phyloP scores from a whole-genome alignment of 768 basidiomycete genomes.

The Collybia nuda region DNA sequence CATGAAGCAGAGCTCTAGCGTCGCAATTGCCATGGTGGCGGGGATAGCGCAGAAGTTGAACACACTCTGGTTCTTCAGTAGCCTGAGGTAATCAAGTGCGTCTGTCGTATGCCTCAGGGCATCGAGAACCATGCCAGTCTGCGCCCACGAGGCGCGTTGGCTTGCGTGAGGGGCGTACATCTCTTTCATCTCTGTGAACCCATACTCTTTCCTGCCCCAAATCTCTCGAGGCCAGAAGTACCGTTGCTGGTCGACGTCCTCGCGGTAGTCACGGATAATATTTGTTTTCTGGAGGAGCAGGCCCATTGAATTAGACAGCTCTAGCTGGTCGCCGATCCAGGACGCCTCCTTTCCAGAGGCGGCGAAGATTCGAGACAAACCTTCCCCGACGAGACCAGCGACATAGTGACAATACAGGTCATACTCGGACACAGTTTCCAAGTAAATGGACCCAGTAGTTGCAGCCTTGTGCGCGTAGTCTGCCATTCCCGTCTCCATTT shows the following conservation, averaged over 20 bases:
- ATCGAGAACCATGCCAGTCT: slow-evolving; percentile 88
- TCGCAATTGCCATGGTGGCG: slow-evolving; percentile 94
- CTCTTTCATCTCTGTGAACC: slow-evolving; percentile 71
- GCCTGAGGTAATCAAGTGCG: slow-evolving; percentile 83
- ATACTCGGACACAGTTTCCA: slow-evolving; percentile 81
- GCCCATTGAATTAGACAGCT: slow-evolving; percentile 93
- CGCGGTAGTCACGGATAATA: slow-evolving; percentile 93
- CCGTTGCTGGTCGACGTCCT: slow-evolving; percentile 82
- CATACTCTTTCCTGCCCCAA: slow-evolving; percentile 66
- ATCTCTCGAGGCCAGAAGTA: slow-evolving; percentile 97
- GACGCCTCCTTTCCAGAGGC: slow-evolving; percentile 80
- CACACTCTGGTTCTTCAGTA: slow-evolving; percentile 87
- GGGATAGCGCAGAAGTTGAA: slow-evolving; percentile 98
- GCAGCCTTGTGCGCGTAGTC: slow-evolving; percentile 88
- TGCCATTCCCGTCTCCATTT: slow-evolving; percentile 96
- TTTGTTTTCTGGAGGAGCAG: slow-evolving; percentile 96
- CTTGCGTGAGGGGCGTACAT: slow-evolving; percentile 57
- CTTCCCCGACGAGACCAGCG: slow-evolving; percentile 96
- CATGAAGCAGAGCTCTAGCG: slow-evolving; percentile 90
- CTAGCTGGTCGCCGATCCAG: slow-evolving; percentile 77
- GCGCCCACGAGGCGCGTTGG: slow-evolving; percentile 73
- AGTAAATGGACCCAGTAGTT: slow-evolving; percentile 63
- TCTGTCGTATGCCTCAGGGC: slow-evolving; percentile 83
- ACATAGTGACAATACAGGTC: slow-evolving; percentile 99
- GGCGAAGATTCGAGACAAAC: slow-evolving; percentile 84